phyloP scores from a whole-genome alignment of 2,329 filamentous ascomycete genomes.

The Neurospora crassa region DNA sequence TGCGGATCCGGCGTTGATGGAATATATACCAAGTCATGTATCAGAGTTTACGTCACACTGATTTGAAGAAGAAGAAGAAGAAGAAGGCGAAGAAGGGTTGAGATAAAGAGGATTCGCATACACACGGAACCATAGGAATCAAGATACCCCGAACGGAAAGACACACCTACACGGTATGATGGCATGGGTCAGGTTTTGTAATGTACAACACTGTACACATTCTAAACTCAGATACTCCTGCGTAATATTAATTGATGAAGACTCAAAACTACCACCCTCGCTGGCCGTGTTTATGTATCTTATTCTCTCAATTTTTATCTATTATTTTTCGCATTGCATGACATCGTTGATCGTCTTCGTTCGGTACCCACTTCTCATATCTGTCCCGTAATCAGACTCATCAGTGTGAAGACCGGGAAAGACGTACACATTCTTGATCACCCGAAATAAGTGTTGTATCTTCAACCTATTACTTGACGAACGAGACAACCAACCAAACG shows the following conservation, averaged over 20 bases:
- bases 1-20: background rate
- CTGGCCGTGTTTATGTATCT: background rate
- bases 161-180: background rate
- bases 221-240: background rate
- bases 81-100: background rate
- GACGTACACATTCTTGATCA: background rate
- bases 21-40: background rate
- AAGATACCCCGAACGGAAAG: background rate
- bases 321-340: background rate
- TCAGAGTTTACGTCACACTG: background rate
- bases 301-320: background rate
- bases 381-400: background rate
- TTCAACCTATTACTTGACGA: background rate
- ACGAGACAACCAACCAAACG: background rate
- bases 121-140: background rate
- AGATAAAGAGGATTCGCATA: background rate
- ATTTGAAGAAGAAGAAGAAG: background rate
- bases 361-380: background rate
- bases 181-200: background rate
- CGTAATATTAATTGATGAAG: background rate
- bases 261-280: background rate
- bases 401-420: background rate
- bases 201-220: background rate
- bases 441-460: background rate
- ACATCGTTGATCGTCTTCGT: background rate